A percentile compares a stretch with the other conserved stretches of the same genome.
Conservation (phyloP, 2,329 filamentous ascomycete genomes). For the Diplodia seriata region DNA sequence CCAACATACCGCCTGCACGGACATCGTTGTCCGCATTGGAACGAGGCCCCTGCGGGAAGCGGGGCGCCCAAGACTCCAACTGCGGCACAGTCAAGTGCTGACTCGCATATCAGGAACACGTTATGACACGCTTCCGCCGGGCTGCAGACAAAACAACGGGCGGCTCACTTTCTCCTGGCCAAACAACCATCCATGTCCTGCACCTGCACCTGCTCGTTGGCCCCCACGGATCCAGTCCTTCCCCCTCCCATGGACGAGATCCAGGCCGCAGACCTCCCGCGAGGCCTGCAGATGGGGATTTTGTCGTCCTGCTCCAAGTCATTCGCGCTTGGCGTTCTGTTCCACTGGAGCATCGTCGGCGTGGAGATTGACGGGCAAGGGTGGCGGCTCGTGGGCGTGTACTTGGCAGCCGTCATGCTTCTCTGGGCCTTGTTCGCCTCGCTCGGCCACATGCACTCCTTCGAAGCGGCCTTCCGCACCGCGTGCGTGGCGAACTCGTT, state of each 20-base stretch:
- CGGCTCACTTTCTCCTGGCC: too few relatives aligned
- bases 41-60: too few relatives aligned
- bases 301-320: neutral
- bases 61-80: too few relatives aligned
- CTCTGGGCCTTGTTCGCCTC: neutral
- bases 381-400: neutral
- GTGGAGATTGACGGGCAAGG: constrained; percentile 2
- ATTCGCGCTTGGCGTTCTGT: neutral
- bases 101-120: too few relatives aligned
- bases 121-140: too few relatives aligned
- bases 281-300: neutral
- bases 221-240: too few relatives aligned
- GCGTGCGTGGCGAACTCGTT: neutral
- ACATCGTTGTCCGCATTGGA: too few relatives aligned
- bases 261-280: neutral
- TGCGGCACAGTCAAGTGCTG: too few relatives aligned
- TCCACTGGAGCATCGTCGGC: neutral
- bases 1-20: too few relatives aligned
- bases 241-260: neutral
- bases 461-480: neutral
- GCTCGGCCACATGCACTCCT: neutral
- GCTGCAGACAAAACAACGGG: too few relatives aligned
- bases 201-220: neutral
- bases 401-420: neutral
- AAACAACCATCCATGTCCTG: neutral